A percentile compares a stretch with the other conserved stretches of the same genome.
These are phyloP conservation scores for Medicago truncatula DNA, from an alignment of 306 rosid species.

Conservation along the genomic window MtrunA17r5.0-ANR NC_053042.1:30451501-30452000, in stretches of 20 bases:
- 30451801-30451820: constrained; percentile 13
- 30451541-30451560: not conserved
- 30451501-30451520: not conserved
- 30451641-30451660: constrained; percentile 3
- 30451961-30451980: constrained; percentile 91
- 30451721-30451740: not conserved
- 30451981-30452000: constrained; percentile 94
- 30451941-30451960: constrained; percentile 93
- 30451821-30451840: not conserved
- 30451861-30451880: not conserved
- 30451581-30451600: constrained; percentile 22
- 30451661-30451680: constrained; percentile 16
- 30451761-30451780: constrained; percentile 21
- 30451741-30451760: constrained; percentile 21
- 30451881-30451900: not conserved
- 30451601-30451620: constrained; percentile 7
- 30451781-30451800: not conserved
- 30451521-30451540: not conserved
- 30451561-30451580: not conserved
- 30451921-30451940: constrained; percentile 38
- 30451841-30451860: constrained; percentile 9
- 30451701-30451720: not conserved
- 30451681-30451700: not conserved
- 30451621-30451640: not conserved
- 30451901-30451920: constrained; percentile 37